These are phyloP conservation scores for Euphorbia tirucalli DNA, from an alignment of 345 rosid genomes.

Conservation along the genomic window DNA sequence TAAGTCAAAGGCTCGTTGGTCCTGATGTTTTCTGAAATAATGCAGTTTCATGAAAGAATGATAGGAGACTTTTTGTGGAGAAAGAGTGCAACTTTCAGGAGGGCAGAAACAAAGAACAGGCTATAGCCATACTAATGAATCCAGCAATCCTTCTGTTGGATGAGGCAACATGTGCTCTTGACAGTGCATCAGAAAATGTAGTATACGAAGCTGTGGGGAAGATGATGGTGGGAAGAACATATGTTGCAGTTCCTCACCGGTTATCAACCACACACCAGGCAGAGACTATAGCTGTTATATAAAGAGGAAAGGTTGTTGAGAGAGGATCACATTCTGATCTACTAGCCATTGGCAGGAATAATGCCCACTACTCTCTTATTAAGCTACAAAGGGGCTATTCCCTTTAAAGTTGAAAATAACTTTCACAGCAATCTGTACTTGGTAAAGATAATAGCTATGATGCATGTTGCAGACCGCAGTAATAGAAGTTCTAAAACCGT, in stretches of 20 bases:
- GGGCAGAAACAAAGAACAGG: constrained; percentile 23
- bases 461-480: too few relatives aligned
- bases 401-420: neutral
- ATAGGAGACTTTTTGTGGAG: constrained; percentile 12
- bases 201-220: constrained; percentile 22
- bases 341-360: constrained; percentile 8
- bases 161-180: constrained; percentile 20
- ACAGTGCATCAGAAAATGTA: constrained; percentile 19
- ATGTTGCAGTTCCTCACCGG: constrained; percentile 16
- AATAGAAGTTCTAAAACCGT: too few relatives aligned
- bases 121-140: constrained; percentile 14
- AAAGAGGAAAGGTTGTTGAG: constrained; percentile 18
- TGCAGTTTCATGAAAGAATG: constrained; percentile 19
- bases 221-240: constrained; percentile 19
- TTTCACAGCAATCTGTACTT: too few relatives aligned
- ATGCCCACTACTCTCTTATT: constrained; percentile 11
- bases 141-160: constrained; percentile 18
- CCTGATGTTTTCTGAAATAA: too few relatives aligned
- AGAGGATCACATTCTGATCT: constrained; percentile 20
- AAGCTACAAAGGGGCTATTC: constrained; percentile 5
- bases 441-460: too few relatives aligned
- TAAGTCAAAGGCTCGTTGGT: neutral
- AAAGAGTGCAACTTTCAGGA: constrained; percentile 21
- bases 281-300: constrained; percentile 20
- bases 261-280: constrained; percentile 19